Conservation (phyloP, 768 basidiomycete species). For the Hebeloma cylindrosporum region DNA sequence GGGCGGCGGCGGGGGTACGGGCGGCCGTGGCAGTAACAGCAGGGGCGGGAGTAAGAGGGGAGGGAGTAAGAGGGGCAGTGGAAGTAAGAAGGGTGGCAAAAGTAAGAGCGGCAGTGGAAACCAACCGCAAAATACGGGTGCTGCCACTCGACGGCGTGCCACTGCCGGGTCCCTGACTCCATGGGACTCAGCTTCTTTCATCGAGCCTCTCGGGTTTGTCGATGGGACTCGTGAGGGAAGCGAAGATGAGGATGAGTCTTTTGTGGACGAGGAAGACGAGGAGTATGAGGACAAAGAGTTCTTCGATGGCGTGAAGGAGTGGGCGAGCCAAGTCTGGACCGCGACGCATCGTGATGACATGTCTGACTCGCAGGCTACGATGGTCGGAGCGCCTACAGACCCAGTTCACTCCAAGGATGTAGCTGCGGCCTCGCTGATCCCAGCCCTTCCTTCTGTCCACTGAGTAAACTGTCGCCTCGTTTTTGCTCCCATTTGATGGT, state of each 20-base stretch:
- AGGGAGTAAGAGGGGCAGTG: too few relatives aligned
- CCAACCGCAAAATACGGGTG: background rate
- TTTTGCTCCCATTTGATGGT: too few relatives aligned
- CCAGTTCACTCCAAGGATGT: background rate
- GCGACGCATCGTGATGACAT: conserved; percentile 1
- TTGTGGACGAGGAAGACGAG: conserved; percentile 3
- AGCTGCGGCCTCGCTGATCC: background rate
- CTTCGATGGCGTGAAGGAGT: background rate
- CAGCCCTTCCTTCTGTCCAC: conserved; percentile 1
- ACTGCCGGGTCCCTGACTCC: background rate
- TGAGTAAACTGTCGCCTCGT: too few relatives aligned
- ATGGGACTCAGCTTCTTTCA: conserved; percentile 2
- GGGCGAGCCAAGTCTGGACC: conserved; percentile 3
- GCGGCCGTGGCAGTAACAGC: too few relatives aligned
- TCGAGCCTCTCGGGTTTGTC: background rate
- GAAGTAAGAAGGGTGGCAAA: too few relatives aligned
- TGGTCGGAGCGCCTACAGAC: conserved; percentile 1
- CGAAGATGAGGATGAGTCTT: background rate
- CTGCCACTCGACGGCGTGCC: background rate
- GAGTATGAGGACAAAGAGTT: conserved; percentile 4
- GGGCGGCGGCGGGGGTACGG: too few relatives aligned
- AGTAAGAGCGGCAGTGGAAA: too few relatives aligned
- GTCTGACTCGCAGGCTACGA: background rate
- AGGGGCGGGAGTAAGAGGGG: too few relatives aligned
- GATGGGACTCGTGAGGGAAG: background rate